phyloP scores from a whole-genome alignment of 768 basidiomycete genomes.

The Hericium rajendrae region DNA sequence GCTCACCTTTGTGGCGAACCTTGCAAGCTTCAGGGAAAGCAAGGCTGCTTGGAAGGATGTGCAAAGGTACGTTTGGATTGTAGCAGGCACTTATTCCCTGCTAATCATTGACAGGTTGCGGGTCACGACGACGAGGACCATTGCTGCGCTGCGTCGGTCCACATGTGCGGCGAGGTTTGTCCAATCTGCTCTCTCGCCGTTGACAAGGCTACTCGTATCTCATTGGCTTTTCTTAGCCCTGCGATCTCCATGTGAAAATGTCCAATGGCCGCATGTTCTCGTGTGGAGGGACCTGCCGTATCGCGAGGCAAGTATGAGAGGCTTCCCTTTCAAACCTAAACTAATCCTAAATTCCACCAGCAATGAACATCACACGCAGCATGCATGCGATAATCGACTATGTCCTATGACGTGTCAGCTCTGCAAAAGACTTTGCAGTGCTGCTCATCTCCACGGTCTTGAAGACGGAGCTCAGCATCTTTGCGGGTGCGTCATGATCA shows the following conservation, averaged over 20 bases:
- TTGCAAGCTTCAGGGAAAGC: constrained; percentile 35
- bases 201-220: neutral
- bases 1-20: constrained; percentile 44
- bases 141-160: constrained; percentile 41
- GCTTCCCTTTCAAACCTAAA: neutral
- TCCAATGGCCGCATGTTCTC: constrained; percentile 3
- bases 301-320: neutral
- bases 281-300: constrained; percentile 6
- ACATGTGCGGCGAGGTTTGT: constrained; percentile 45
- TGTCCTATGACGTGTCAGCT: constrained; percentile 48
- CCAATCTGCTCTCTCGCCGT: constrained; percentile 3
- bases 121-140: constrained; percentile 42
- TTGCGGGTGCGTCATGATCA: constrained; percentile 37
- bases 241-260: constrained; percentile 4
- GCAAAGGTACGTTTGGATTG: constrained; percentile 31
- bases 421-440: constrained; percentile 45
- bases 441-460: constrained; percentile 43
- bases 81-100: too few species aligned
- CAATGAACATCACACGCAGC: constrained; percentile 33
- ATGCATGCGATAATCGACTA: constrained; percentile 40
- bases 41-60: constrained; percentile 44
- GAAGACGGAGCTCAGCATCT: constrained; percentile 34
- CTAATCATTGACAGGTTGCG: constrained; percentile 26
- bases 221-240: constrained; percentile 2
- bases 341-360: constrained; percentile 19